Conservation (phyloP, 441 rosid genomes). For the Iberis amara region DNA sequence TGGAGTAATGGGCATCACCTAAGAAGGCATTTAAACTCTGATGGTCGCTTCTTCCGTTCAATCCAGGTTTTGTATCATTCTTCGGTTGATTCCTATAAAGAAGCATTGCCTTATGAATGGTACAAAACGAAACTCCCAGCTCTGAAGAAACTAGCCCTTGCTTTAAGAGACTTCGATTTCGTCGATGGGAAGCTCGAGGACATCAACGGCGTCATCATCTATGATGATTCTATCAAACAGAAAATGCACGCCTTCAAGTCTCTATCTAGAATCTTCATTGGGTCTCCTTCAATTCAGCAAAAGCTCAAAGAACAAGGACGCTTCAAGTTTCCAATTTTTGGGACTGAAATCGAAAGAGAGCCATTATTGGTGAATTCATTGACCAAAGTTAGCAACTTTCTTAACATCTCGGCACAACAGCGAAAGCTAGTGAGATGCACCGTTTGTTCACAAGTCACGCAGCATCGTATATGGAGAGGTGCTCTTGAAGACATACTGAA, state of each 20-base stretch:
- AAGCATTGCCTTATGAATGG: slow-evolving; percentile 41
- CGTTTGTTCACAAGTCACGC: slow-evolving; percentile 63
- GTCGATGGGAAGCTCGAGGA: slow-evolving; percentile 58
- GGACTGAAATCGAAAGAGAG: slow-evolving; percentile 47
- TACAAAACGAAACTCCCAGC: slow-evolving; percentile 43
- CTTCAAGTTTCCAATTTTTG: slow-evolving; percentile 32
- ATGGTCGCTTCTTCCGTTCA: slow-evolving; percentile 21
- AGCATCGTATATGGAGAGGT: slow-evolving; percentile 61
- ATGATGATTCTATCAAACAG: slow-evolving; percentile 36
- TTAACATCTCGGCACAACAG: slow-evolving; percentile 61
- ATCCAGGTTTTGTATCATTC: slow-evolving; percentile 37
- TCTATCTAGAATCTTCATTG: slow-evolving; percentile 54
- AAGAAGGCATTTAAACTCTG: slow-evolving; percentile 22
- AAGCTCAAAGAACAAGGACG: slow-evolving; percentile 31
- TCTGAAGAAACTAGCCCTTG: slow-evolving; percentile 39
- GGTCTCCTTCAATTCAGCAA: slow-evolving; percentile 54
- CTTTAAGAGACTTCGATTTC: slow-evolving; percentile 44
- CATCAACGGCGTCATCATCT: slow-evolving; percentile 41
- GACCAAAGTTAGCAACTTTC: slow-evolving; percentile 48
- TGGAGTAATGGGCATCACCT: slow-evolving; percentile 29
- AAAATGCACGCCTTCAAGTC: slow-evolving; percentile 62
- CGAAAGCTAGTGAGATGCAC: slow-evolving; percentile 54
- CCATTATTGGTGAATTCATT: slow-evolving; percentile 51
- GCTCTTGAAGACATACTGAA: slow-evolving; percentile 53
- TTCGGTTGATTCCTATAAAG: slow-evolving; percentile 35